Base-by-base conservation (phyloP, 176 grass and related monocot genomes). In the Eragrostis curvula region DNA sequence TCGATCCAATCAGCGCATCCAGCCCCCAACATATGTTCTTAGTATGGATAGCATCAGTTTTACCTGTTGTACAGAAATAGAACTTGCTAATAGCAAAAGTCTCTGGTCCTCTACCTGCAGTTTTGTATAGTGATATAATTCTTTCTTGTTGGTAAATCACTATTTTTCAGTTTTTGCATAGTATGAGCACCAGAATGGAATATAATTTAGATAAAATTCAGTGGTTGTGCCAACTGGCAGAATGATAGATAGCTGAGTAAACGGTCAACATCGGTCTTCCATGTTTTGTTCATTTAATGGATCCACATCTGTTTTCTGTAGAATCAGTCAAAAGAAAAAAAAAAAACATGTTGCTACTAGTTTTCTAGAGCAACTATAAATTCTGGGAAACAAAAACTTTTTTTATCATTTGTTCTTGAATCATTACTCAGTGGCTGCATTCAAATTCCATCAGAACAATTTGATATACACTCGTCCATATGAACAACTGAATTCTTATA, bases 11-110 rank as follows among this genome's bases (percentile, higher is more conserved):
- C 49, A n/a, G 20, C 9, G 58, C 60, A 65, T 70, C 56, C 53
- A 20, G 1, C 12, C 11, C 15, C 50, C 13, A 39, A 25, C 74
- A 72, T 47, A 77, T 53, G 39, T 76, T 78, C 20, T 42, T 68
- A 84, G 57, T 59, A 43, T 16, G 68, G 1, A 45, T 71, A 81
- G 21, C 74, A 29, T 48, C 40, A 42, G n/a, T 66, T 46, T 13
- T 83, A 78, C 21, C 10, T 25, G 18, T 41, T 78, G 36, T 88
- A 83, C 29, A 77, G 71, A 70, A 53, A 70, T 43, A 49, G 15
- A 29, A 64, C 27, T 28, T 43, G 27, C 7, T 41, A 16, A 25
- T 66, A 44, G 46, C 18, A 63, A 71, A 44, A 57, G 9, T 66
- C 36, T 74, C 56, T 48, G 25, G 56, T 81, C 20, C 9, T 58